A percentile compares a stretch with the other conserved stretches of the same genome.
Conservation (phyloP, 305 asterid genomes). For the Ilex paraguariensis region DNA sequence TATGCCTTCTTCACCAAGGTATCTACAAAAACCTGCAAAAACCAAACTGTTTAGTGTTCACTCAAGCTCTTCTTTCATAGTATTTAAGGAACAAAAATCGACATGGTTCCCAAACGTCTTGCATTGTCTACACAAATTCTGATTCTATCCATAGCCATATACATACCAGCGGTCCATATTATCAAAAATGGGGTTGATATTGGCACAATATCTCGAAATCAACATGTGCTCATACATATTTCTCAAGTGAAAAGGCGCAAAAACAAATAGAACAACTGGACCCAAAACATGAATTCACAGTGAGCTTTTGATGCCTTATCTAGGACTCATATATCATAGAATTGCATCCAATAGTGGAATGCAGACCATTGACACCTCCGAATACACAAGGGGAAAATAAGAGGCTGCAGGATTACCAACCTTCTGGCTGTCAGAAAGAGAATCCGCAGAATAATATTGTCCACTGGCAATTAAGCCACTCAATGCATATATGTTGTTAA, state of each 20-base stretch:
- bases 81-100: not conserved
- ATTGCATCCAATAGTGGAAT: not conserved
- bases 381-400: not conserved
- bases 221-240: too few species aligned
- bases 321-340: not conserved
- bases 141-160: too few species aligned
- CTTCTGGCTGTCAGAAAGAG: slow-evolving; percentile 82
- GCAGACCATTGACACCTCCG: not conserved
- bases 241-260: too few species aligned
- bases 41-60: slow-evolving; percentile 5
- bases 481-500: slow-evolving; percentile 70
- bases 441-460: slow-evolving; percentile 67
- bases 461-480: slow-evolving; percentile 79
- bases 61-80: not conserved
- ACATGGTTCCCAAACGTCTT: not conserved
- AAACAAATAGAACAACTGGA: too few species aligned
- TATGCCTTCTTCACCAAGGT: slow-evolving; percentile 69
- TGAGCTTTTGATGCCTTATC: not conserved
- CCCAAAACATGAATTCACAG: not conserved
- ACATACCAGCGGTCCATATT: too few species aligned
- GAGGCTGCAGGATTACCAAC: slow-evolving; percentile 35
- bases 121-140: too few species aligned
- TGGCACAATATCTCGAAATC: not conserved
- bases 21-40: slow-evolving; percentile 56
- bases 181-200: not conserved